Evolutionary conservation across 1,139 yeast genomes (phyloP).

Genomic region (Yamadazyma pseudoaaseri): DNA sequence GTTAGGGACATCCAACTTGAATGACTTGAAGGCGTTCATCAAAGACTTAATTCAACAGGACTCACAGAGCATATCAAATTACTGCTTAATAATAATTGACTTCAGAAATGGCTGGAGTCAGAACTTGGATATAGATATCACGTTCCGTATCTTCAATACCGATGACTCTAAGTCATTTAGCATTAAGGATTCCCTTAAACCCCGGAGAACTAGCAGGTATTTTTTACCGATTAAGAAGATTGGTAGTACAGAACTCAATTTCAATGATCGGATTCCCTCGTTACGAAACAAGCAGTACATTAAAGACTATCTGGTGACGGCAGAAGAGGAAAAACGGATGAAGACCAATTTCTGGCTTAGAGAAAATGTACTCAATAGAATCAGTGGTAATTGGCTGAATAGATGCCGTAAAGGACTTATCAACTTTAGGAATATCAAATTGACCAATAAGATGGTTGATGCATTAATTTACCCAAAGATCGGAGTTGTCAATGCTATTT

Average conservation of each 20-base stretch:
- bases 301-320: slow-evolving; percentile 56
- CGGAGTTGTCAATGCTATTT: slow-evolving; percentile 33
- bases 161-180: slow-evolving; percentile 15
- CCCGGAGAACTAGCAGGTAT: slow-evolving; percentile 57
- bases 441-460: slow-evolving; percentile 53
- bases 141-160: slow-evolving; percentile 11
- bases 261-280: slow-evolving; percentile 66
- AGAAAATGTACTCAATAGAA: slow-evolving; percentile 53
- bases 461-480: slow-evolving; percentile 51
- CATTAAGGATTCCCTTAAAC: slow-evolving; percentile 33
- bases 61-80: slow-evolving; percentile 40
- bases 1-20: slow-evolving; percentile 12
- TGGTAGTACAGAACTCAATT: slow-evolving; percentile 39
- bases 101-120: slow-evolving; percentile 69
- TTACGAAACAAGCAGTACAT: slow-evolving; percentile 71
- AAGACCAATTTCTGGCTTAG: slow-evolving; percentile 80
- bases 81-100: slow-evolving; percentile 65
- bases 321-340: slow-evolving; percentile 51
- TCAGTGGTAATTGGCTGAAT: slow-evolving; percentile 66
- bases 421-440: slow-evolving; percentile 64
- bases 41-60: slow-evolving; percentile 18
- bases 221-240: slow-evolving; percentile 68
- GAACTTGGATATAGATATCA: slow-evolving; percentile 23
- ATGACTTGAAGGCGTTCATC: slow-evolving; percentile 12
- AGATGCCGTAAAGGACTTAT: slow-evolving; percentile 46